Base-by-base conservation (phyloP, 768 basidiomycete genomes). In the Mycena belliarum region DNA sequence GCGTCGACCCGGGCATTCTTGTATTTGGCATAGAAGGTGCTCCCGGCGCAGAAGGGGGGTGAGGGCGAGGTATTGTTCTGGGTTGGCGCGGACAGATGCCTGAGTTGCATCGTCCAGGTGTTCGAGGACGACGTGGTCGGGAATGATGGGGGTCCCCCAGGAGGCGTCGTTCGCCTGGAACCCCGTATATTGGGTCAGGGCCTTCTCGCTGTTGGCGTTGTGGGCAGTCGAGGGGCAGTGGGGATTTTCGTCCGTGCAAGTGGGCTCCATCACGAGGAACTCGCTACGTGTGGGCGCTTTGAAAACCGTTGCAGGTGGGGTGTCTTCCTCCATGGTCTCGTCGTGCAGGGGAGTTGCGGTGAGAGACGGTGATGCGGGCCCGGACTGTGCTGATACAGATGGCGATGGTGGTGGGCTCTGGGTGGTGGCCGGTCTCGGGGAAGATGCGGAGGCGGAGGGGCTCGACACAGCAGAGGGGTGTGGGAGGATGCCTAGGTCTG, bases 1-100 rank as follows among this genome's bases (percentile, higher is more conserved):
- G 18, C 66, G 60, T 72, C 3, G 15, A 73, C 8, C 67, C 79
- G 16, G 5, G 20, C 12, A n/a, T 75, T 89, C 33, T 35, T 35
- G 33, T 35, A 14, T 15, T 35, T 35, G 29, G 6, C 29, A 12
- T 32, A 32, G 29, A 32, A 12, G 29, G 29, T 32, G 29, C 10
- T 15, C 5, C 52, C 52, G 42, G 24, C 15, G 35, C 52, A 45
- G 52, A 53, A 53, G 16, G 18, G 0, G 16, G 25, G n/a, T 38
- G 24, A 37, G 6, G 23, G 25, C 44, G 23, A 53, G 52, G 25
- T 9, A 28, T 2, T 3, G 35, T 20, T 10, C 43, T 16, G 43
- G 21, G 8, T 2, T 14, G 12, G 33, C 33, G 33, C 12, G 20
- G 43, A 53, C 33, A 18, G 20, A 32, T 12, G 16, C 32, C 9